Evolutionary conservation across 2,329 filamentous ascomycete species (phyloP), one percentile per base, ranked within the genome.

Genomic region (Botryotinia convoluta): DNA sequence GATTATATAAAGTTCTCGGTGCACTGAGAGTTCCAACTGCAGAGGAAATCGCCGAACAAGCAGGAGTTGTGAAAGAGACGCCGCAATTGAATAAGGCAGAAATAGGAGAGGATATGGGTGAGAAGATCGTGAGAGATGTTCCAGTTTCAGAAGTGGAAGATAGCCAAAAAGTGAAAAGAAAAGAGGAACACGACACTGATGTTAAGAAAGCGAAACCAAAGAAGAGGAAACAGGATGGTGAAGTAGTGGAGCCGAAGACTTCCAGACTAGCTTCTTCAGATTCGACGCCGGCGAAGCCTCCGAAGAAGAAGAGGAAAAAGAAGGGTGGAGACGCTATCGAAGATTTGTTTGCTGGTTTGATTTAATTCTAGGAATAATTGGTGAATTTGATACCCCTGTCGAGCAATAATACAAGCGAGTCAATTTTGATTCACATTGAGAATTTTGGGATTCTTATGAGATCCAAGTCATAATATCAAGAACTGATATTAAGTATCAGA

Each of bases 301-400:
- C 82, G 74, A 88, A 85, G 79, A 90, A 87, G 81, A 88, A 85
- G 79, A 90, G 87, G 81, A 89, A 87, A 77, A 87, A 85, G 78
- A 87, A 86, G 72, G 87, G 84, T 76, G 87, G 84, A 9, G 89
- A 94, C 79, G 91, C 88, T 60, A 92, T 95, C 72, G 92, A 94
- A 75, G 90, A 90, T 79, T 82, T 95, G 37, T 96, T 96, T 79
- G 86, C 86, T 70, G 87, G 87, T 16, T 81, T 93, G 16, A 77
- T 88, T 60, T 87, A 75, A 37, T 35, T 37, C 4, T 12, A 35
- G 14, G 16, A 39, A 60, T 39, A 14, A 37, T 22, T 44, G 3
- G 18, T 44, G 26, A 44, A 57, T 59, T 57, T 45, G 18, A 57
- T 26, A 32, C 29, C n/a, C 39, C 14, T 45, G 39, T 29, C 16